Base-by-base conservation (phyloP, 768 basidiomycete species). In the Baorangia bicolor region DNA sequence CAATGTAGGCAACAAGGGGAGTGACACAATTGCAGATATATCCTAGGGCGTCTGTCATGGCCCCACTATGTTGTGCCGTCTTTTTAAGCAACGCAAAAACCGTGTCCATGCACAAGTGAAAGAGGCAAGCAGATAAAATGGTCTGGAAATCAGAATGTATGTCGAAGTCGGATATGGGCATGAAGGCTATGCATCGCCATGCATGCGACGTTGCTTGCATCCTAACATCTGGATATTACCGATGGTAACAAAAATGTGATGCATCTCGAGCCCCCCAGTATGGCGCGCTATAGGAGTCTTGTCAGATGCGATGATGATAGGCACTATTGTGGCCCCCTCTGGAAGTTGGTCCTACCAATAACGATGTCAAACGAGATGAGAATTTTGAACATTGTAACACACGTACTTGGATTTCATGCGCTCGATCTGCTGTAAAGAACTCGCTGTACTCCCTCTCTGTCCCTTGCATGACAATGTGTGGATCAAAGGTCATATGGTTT, bases 21-120 rank as follows among this genome's bases (percentile, higher is more conserved):
- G n/a, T n/a, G n/a, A n/a, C n/a, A n/a, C 52, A 53, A 2, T 51
- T 4, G 4, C 49, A 27, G 1, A 58, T 38, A 8, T 47, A 4
- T 14, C 64, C 59, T 3, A 30, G 7, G 4, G 63, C 65, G 49
- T 74, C 70, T 4, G 63, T 57, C 64, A 74, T 65, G 13, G 33
- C 13, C 6, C 4, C n/a, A 10, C 28, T n/a, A 33, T 20, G 18
- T 14, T 30, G 2, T 20, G 30, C 44, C 0, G 28, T 21, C 13
- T 34, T 0, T 14, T 34, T 34, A 5, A 34, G 33, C 0, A 6
- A 14, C 1, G 13, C 13, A 6, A 34, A 34, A 14, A 34, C 13
- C 1, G 14, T 34, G 33, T 34, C 13, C 33, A 34, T 34, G 33
- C 33, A 34, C 4, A 13, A 34, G 33, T 34, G 13, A 34, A 34